Evolutionary conservation across 768 basidiomycete genomes (phyloP), one percentile per base, ranked within the genome.

Genomic region (Tricholoma terreum): DNA sequence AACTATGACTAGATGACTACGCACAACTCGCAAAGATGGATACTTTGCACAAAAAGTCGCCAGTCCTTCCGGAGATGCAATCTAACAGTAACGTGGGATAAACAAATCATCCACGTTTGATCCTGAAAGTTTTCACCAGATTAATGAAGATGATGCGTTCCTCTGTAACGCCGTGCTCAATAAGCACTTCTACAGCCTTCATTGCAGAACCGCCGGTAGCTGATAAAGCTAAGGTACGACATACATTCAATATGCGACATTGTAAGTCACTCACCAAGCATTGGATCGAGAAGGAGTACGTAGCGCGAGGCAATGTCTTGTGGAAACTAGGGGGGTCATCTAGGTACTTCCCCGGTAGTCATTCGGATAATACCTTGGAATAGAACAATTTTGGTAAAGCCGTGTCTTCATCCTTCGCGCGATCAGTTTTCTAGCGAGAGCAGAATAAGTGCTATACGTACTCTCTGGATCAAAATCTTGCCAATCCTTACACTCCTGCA

Each of bases 201-300:
- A 95, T 94, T 7, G 95, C 96, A 4, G 95, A 98, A 45, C 97
- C 97, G 22, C 97, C 97, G 0, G 96, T 98, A 0, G 96, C 96
- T 82, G 56, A 45, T 52, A 31, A 35, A 49, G 36, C 50, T 55
- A 58, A 34, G 2, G n/a, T 6, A 10, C 19, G 22, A 40, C 19
- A 30, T n/a, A 17, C 33, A 6, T 6, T 9, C 22, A 48, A 52
- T 4, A 11, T 35, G 17, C 12, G 17, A 63, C 3, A 2, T 27
- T 49, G 30, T 31, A 2, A 8, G 40, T 14, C 11, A 19, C 86
- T 51, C 65, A 93, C 94, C 93, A 49, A 98, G 84, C 96, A 99
- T 99, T 0, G 96, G 96, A 70, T 99, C 96, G 19, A 99, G 83
- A 12, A 99, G 84, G 35, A 99, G 85, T 49, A 94, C 92, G 69